Evolutionary conservation across 225 moss, liverwort and hornwort genomes (phyloP), one percentile per base, ranked within the genome.

Genomic region (Climacium dendroides): DNA sequence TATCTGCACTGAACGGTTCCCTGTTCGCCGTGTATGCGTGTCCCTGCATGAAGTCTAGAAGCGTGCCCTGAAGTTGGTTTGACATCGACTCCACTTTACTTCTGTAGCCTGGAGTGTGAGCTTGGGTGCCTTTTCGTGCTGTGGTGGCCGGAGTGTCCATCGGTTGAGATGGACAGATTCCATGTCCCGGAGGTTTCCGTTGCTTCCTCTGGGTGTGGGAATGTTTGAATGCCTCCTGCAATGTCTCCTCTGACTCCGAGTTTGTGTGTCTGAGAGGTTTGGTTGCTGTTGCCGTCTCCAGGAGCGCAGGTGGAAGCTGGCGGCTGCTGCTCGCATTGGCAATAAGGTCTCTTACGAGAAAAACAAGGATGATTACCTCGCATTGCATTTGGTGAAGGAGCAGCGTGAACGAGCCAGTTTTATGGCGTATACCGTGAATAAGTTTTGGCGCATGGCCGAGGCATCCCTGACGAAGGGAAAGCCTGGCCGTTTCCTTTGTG

Each of bases 291-390:
- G 15, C 3, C 60, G 58, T 84, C 15, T 92, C 61, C 92, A 97
- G 96, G 97, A 97, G 92, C 91, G 96, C 30, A 87, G 91, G 83
- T 97, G 95, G 95, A 97, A 97, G 91, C 91, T 84, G 67, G 95
- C 92, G 80, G 66, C 76, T 86, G 95, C 95, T 47, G 89, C 94
- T 88, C 93, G 94, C 74, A 90, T 95, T 85, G 90, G 89, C 88
- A 91, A 92, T 28, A 89, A 70, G 85, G 90, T 95, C 53, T 90
- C 93, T 84, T 89, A 91, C 77, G 79, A 90, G 66, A 94, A 77
- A 47, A 89, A 91, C 58, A 91, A 92, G 75, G 85, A 90, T 4
- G 94, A 94, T 74, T 96, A 92, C 65, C 65, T 92, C 17, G 94
- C 89, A 24, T 65, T 70, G 82, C 91, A 94, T 85, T 69, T 94